Evolutionary conservation across 2,329 filamentous ascomycete species (phyloP).

Genomic region (Trichoderma brevicompactum): DNA sequence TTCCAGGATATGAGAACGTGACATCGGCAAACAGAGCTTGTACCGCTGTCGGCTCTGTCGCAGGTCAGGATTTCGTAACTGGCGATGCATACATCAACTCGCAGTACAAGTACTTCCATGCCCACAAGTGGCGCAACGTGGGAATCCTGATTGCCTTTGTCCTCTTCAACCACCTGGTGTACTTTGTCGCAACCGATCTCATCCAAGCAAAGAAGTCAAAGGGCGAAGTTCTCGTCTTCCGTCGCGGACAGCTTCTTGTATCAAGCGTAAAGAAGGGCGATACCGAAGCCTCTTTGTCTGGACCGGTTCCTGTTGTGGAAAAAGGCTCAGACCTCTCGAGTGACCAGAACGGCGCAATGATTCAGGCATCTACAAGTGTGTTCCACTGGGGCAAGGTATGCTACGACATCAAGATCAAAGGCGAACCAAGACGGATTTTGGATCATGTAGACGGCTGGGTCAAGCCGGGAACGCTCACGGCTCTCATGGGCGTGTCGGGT

Average conservation of each 20-base stretch:
- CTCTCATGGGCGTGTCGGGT: slow-evolving; percentile 62
- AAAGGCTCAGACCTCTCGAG: slow-evolving; percentile 15
- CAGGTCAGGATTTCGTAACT: slow-evolving; percentile 42
- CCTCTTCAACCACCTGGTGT: slow-evolving; percentile 52
- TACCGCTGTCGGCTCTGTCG: slow-evolving; percentile 50
- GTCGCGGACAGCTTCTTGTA: background rate
- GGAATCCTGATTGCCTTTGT: slow-evolving; percentile 60
- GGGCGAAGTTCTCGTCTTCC: slow-evolving; percentile 63
- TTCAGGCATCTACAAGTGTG: slow-evolving; percentile 17
- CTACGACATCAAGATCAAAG: slow-evolving; percentile 73
- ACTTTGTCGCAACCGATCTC: slow-evolving; percentile 57
- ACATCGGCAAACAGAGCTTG: slow-evolving; percentile 9
- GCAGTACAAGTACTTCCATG: slow-evolving; percentile 52
- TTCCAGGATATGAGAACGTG: slow-evolving; percentile 31
- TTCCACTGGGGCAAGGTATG: slow-evolving; percentile 67
- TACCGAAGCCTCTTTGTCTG: background rate
- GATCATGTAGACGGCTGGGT: slow-evolving; percentile 76
- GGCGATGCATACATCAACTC: slow-evolving; percentile 48
- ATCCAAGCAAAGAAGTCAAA: slow-evolving; percentile 57
- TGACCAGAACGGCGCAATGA: background rate
- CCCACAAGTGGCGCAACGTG: slow-evolving; percentile 60
- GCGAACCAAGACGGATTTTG: slow-evolving; percentile 67
- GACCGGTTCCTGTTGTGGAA: slow-evolving; percentile 11
- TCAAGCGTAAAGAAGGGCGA: slow-evolving; percentile 11
- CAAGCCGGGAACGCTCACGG: slow-evolving; percentile 73